phyloP scores from a whole-genome alignment of 306 rosid genomes.

The Fragaria iinumae region DNA sequence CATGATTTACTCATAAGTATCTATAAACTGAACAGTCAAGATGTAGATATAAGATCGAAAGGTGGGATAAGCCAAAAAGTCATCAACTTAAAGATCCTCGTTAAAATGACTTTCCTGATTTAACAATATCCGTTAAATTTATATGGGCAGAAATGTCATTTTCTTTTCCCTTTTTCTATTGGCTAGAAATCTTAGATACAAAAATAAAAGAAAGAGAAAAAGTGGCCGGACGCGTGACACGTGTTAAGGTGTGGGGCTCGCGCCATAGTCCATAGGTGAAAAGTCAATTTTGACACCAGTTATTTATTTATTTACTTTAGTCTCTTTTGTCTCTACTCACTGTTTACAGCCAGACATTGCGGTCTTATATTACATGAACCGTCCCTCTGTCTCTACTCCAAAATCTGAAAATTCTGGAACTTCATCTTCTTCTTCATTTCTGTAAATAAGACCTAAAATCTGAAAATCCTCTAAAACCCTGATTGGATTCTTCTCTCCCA shows the following conservation, averaged over 20 bases:
- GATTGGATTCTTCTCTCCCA: conserved; percentile 3
- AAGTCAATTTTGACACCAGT: too few species aligned
- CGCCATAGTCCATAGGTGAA: not conserved
- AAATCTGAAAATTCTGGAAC: not conserved
- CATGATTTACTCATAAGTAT: too few species aligned
- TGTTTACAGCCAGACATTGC: too few species aligned
- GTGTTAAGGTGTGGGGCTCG: not conserved
- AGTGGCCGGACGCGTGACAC: not conserved
- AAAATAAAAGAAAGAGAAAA: too few species aligned
- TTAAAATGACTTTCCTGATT: too few species aligned
- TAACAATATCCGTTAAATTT: too few species aligned
- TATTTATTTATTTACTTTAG: not conserved
- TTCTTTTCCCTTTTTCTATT: too few species aligned
- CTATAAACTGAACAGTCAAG: too few species aligned
- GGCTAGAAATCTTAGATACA: too few species aligned
- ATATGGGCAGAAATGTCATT: not conserved
- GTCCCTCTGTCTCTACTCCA: not conserved
- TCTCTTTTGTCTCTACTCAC: not conserved
- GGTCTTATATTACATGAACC: not conserved
- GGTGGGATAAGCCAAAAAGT: too few species aligned
- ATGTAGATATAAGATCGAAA: too few species aligned
- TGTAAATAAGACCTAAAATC: not conserved
- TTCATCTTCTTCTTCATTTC: not conserved
- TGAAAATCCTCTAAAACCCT: not conserved
- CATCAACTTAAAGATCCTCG: too few species aligned